phyloP scores from a whole-genome alignment of 2,329 filamentous ascomycete genomes.

The Alternaria sp. region DNA sequence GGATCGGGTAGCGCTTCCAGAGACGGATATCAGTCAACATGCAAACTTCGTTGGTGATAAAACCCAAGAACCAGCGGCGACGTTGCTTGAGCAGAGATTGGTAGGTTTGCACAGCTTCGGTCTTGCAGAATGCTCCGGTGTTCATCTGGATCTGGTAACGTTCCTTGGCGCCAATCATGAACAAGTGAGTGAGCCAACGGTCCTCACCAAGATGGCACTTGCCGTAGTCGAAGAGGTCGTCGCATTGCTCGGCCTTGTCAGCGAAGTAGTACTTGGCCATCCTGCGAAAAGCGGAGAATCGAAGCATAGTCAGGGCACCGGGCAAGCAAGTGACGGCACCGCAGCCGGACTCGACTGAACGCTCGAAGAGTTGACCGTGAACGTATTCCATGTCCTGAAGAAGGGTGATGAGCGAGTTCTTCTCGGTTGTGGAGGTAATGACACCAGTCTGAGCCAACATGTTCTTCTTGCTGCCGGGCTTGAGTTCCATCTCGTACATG shows the following conservation, averaged over 20 bases:
- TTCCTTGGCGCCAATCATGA: slow-evolving; percentile 96
- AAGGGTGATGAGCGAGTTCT: slow-evolving; percentile 86
- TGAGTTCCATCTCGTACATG: slow-evolving; percentile 98
- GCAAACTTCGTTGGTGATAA: slow-evolving; percentile 97
- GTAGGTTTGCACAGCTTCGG: slow-evolving; percentile 91
- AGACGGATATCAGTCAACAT: slow-evolving; percentile 95
- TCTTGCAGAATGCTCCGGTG: slow-evolving; percentile 97
- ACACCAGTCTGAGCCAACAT: slow-evolving; percentile 98
- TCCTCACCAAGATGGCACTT: slow-evolving; percentile 97
- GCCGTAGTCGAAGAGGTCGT: slow-evolving; percentile 94
- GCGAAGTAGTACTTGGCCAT: slow-evolving; percentile 99
- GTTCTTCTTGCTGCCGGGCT: slow-evolving; percentile 86
- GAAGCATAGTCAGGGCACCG: slow-evolving; percentile 91
- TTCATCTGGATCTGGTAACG: slow-evolving; percentile 98
- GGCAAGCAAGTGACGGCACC: slow-evolving; percentile 94
- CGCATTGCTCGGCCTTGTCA: slow-evolving; percentile 92
- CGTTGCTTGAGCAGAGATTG: slow-evolving; percentile 88
- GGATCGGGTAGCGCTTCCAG: slow-evolving; percentile 87
- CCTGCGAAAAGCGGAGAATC: slow-evolving; percentile 92
- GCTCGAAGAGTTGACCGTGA: slow-evolving; percentile 94
- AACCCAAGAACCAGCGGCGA: slow-evolving; percentile 93
- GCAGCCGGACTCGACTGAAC: slow-evolving; percentile 92
- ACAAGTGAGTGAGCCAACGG: slow-evolving; percentile 94
- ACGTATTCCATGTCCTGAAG: slow-evolving; percentile 99
- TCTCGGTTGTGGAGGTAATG: slow-evolving; percentile 91